Percentiles rank a stretch among this genome's conserved stretches.
Conservation (phyloP, 441 rosid genomes). For the Dalechampia spathulata region DNA sequence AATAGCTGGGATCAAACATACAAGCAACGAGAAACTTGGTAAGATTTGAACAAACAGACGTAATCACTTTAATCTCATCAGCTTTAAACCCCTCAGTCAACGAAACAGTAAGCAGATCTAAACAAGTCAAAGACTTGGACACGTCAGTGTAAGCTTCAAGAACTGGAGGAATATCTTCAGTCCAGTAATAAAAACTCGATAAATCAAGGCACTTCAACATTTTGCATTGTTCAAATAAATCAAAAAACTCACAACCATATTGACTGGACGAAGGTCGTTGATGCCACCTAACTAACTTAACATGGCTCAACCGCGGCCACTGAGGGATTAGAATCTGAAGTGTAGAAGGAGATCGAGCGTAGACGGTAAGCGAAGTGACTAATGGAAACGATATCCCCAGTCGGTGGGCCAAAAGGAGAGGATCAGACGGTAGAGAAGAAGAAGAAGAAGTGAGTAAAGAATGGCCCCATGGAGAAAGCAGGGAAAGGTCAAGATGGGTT, state of each 20-base stretch:
- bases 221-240: conserved; percentile 43
- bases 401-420: conserved; percentile 43
- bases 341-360: conserved; percentile 51
- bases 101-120: conserved; percentile 66
- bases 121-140: conserved; percentile 35
- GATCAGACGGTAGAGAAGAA: conserved; percentile 26
- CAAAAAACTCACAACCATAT: conserved; percentile 45
- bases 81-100: conserved; percentile 69
- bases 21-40: conserved; percentile 58
- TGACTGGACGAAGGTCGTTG: conserved; percentile 40
- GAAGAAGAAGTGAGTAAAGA: conserved; percentile 33
- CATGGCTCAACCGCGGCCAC: conserved; percentile 51
- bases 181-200: conserved; percentile 78
- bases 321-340: conserved; percentile 50
- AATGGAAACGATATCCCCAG: conserved; percentile 56
- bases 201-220: conserved; percentile 49
- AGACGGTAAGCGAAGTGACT: conserved; percentile 43
- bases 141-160: conserved; percentile 40
- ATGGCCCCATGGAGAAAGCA: conserved; percentile 88
- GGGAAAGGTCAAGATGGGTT: conserved; percentile 72
- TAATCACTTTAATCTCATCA: conserved; percentile 47
- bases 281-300: conserved; percentile 85
- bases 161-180: conserved; percentile 80
- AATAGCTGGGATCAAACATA: conserved; percentile 67
- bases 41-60: conserved; percentile 58